Base-by-base conservation (phyloP, 495 filamentous ascomycete genomes). In the Pyronema omphalodes region DNA sequence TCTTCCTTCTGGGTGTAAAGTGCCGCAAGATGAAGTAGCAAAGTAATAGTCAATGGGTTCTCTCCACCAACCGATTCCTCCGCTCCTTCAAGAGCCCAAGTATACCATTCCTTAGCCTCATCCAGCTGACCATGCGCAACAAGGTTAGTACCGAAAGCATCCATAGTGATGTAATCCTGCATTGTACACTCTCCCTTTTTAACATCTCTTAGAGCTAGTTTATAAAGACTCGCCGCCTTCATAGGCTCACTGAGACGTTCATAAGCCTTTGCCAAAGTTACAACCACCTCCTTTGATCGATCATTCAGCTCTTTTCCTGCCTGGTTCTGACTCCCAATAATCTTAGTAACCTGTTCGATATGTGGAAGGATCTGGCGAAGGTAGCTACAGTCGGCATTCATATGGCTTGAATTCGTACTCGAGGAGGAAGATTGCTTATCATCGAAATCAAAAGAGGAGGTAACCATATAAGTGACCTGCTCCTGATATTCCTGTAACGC, bases 21-120 rank as follows among this genome's bases (percentile, higher is more conserved):
- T 12, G 11, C 36, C 11, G 47, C 47, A 3, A 50, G 34, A 17
- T 17, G 18, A 15, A 44, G 29, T 29, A 58, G 11, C 3, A 53
- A 54, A 23, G 7, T 17, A 14, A 57, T 12, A 6, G 43, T 53
- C 14, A 15, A 6, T 3, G 36, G 37, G 40, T 57, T 51, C 14
- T 23, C 37, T 14, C 29, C 18, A 15, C 56, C 52, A 0, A 57
- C 19, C 11, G 37, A 7, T 12, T 34, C 37, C 44, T 51, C 37
- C 37, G 2, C 0, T 8, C 52, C 46, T 19, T 43, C 45, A 3
- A 58, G 57, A 33, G 40, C 41, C 15, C 40, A 48, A 8, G 11
- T 33, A 40, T 47, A 57, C 39, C 49, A 53, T 11, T 41, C 33
- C 7, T 40, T 8, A 1, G 55, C 41, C n/a, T 50, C 47, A 8